Conservation (phyloP, 257 asterid genomes). For the Haberlea rhodopensis region DNA sequence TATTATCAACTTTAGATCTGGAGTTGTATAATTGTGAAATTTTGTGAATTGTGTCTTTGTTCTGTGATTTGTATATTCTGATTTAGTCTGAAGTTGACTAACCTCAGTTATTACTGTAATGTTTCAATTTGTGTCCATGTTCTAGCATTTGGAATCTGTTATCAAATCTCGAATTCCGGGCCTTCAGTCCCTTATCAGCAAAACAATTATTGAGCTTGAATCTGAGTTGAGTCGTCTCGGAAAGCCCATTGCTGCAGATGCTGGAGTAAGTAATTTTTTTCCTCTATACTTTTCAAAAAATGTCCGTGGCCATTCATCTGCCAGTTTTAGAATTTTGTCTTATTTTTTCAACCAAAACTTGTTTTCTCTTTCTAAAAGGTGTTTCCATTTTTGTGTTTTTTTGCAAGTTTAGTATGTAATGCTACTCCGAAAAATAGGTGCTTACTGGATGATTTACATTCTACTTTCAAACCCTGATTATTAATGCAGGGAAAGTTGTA, state of each 20-base stretch:
- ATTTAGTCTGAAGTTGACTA: slow-evolving; percentile 7
- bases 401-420: neutral
- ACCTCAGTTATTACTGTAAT: neutral
- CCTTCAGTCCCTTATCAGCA: slow-evolving; percentile 93
- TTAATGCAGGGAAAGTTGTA: slow-evolving; percentile 95
- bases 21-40: neutral
- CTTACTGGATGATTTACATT: too few species aligned
- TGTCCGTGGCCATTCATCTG: neutral
- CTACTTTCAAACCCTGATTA: too few species aligned
- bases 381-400: neutral
- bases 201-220: slow-evolving; percentile 85
- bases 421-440: too few species aligned
- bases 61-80: slow-evolving; percentile 10
- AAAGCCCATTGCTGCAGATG: slow-evolving; percentile 93
- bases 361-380: slow-evolving; percentile 1
- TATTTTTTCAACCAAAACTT: slow-evolving; percentile 1
- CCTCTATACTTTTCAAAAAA: slow-evolving; percentile 18
- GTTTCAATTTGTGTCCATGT: slow-evolving; percentile 23
- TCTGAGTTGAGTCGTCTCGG: slow-evolving; percentile 90
- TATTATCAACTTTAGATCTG: neutral
- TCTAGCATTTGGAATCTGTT: slow-evolving; percentile 94
- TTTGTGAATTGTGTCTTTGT: slow-evolving; percentile 5
- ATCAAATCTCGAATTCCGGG: slow-evolving; percentile 98
- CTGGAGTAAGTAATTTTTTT: slow-evolving; percentile 65
- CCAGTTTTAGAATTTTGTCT: neutral